Evolutionary conservation across 805 yeast species (phyloP).

Genomic region (Suhomyces tanzawaensis): DNA sequence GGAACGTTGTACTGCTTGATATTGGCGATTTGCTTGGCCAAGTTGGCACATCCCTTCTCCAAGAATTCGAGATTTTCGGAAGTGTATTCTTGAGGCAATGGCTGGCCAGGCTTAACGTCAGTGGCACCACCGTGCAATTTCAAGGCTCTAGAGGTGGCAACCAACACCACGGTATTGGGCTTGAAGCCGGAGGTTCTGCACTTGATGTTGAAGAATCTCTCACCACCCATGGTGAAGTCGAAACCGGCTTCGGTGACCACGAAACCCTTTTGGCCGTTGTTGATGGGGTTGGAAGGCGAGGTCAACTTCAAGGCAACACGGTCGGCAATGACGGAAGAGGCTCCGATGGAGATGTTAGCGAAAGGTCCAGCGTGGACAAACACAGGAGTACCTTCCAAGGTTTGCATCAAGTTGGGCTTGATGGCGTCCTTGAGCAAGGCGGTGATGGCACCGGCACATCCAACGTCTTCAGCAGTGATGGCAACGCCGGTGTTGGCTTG

Average conservation of each 20-base stretch:
- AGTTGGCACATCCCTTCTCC: conserved; percentile 77
- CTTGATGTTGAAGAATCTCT: conserved; percentile 83
- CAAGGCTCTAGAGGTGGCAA: conserved; percentile 95
- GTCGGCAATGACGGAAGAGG: conserved; percentile 80
- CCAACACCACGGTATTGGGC: conserved; percentile 90
- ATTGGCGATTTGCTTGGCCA: conserved; percentile 86
- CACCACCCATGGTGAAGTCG: conserved; percentile 92
- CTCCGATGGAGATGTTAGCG: conserved; percentile 85
- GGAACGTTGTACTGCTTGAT: conserved; percentile 84
- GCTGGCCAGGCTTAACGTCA: conserved; percentile 90
- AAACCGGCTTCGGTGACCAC: conserved; percentile 88
- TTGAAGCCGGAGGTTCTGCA: conserved; percentile 85
- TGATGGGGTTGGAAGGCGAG: conserved; percentile 43
- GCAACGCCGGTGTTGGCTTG: conserved; percentile 65
- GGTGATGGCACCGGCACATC: conserved; percentile 84
- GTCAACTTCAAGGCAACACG: conserved; percentile 79
- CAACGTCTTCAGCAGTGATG: conserved; percentile 78
- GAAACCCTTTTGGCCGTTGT: conserved; percentile 55
- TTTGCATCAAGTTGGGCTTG: conserved; percentile 84
- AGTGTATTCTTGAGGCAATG: conserved; percentile 77
- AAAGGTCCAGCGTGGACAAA: conserved; percentile 88
- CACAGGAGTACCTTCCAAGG: conserved; percentile 85
- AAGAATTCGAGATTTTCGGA: conserved; percentile 79
- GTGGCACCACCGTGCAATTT: conserved; percentile 98
- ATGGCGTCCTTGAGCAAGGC: conserved; percentile 79